Evolutionary conservation across 441 rosid species (phyloP).

Genomic region (Erysimum cheiri): DNA sequence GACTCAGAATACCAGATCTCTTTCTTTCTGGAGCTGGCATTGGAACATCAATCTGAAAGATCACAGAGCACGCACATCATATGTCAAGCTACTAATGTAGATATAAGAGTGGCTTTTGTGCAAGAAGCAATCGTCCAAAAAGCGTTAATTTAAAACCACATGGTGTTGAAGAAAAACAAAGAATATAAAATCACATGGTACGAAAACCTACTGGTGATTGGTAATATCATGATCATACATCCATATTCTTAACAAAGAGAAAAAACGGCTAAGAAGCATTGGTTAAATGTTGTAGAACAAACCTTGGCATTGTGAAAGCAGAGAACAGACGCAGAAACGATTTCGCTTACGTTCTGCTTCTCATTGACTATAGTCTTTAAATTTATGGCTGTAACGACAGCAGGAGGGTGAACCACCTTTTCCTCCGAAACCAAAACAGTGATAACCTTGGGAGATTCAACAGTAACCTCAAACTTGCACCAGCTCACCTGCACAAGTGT

Average conservation of each 20-base stretch:
- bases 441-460: slow-evolving; percentile 76
- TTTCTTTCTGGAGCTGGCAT: slow-evolving; percentile 91
- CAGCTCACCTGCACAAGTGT: slow-evolving; percentile 79
- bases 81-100: slow-evolving; percentile 33
- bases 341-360: slow-evolving; percentile 85
- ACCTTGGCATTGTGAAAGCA: slow-evolving; percentile 97
- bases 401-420: slow-evolving; percentile 71
- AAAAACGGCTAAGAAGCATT: slow-evolving; percentile 31
- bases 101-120: slow-evolving; percentile 28
- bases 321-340: slow-evolving; percentile 89
- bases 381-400: slow-evolving; percentile 89
- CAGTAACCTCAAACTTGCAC: slow-evolving; percentile 92
- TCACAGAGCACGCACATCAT: slow-evolving; percentile 40
- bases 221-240: slow-evolving; percentile 28
- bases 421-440: slow-evolving; percentile 55
- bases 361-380: slow-evolving; percentile 85
- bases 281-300: slow-evolving; percentile 43
- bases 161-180: background rate
- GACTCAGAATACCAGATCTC: slow-evolving; percentile 78
- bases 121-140: slow-evolving; percentile 14
- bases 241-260: slow-evolving; percentile 26
- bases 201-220: slow-evolving; percentile 11
- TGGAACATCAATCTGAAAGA: slow-evolving; percentile 86
- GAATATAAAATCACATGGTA: slow-evolving; percentile 14
- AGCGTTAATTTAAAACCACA: slow-evolving; percentile 16